Evolutionary conservation across 306 rosid genomes (phyloP).

Genomic region (Gillenia trifoliata): DNA sequence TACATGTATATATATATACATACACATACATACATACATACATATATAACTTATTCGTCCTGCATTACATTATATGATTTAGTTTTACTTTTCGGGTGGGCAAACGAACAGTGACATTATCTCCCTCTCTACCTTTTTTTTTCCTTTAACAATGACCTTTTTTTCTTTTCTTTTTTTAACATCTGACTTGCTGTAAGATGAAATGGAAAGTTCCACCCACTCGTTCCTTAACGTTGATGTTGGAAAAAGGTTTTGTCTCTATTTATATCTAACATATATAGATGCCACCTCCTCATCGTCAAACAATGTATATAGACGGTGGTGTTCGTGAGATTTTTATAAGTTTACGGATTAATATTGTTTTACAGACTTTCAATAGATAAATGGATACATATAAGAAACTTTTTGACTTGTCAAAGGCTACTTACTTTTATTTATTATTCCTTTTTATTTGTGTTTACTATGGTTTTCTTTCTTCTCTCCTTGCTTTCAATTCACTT

Average conservation of each 20-base stretch:
- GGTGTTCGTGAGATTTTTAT: too few relatives aligned
- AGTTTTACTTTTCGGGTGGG: background rate
- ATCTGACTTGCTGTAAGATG: background rate
- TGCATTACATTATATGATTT: background rate
- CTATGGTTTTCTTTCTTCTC: too few relatives aligned
- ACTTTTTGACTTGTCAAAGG: too few relatives aligned
- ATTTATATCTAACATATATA: background rate
- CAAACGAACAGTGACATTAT: background rate
- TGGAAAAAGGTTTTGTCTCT: slow-evolving; percentile 1
- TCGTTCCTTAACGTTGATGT: background rate
- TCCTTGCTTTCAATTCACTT: too few relatives aligned
- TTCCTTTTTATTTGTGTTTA: too few relatives aligned
- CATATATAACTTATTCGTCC: background rate
- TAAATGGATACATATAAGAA: too few relatives aligned
- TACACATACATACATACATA: too few relatives aligned
- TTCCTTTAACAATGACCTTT: background rate
- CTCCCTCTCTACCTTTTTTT: background rate
- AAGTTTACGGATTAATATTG: too few relatives aligned
- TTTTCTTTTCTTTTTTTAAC: background rate
- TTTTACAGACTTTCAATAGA: too few relatives aligned
- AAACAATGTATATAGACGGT: too few relatives aligned
- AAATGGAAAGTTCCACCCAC: slow-evolving; percentile 8
- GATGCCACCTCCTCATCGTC: too few relatives aligned
- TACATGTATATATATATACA: background rate
- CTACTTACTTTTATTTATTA: too few relatives aligned